A percentile compares a stretch with the other conserved stretches of the same genome.
These are phyloP conservation scores for Atkinsonella hypoxylon DNA, from an alignment of 2,329 filamentous ascomycete species.

Conservation along the genomic window DNA sequence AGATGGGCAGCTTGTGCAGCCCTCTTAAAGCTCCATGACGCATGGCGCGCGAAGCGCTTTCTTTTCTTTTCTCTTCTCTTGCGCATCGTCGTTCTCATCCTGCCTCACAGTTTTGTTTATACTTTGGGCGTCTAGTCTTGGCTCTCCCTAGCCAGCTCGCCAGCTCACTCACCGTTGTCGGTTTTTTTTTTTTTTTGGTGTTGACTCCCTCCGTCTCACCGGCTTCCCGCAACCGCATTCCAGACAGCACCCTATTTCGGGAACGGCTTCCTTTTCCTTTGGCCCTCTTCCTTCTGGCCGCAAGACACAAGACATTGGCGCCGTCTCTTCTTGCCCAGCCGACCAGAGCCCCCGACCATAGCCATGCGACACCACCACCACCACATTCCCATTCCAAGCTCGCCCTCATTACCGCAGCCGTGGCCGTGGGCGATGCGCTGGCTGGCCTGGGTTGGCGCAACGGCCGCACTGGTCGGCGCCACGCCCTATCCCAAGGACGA, in stretches of 20 bases:
- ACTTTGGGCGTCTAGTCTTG: background rate
- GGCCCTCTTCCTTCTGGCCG: background rate
- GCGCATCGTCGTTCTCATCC: background rate
- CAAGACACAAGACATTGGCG: constrained; percentile 1
- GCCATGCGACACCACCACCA: background rate
- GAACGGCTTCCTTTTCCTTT: background rate
- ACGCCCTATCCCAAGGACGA: constrained; percentile 38
- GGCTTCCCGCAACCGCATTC: constrained; percentile 7
- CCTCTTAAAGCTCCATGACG: constrained; percentile 4
- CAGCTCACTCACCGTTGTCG: background rate
- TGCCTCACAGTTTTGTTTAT: background rate
- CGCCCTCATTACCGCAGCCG: constrained; percentile 2
- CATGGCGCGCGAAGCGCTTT: background rate
- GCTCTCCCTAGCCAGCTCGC: background rate
- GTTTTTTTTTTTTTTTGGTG: too few relatives aligned
- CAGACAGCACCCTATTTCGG: background rate
- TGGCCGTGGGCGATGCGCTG: constrained; percentile 1
- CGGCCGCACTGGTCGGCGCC: constrained; percentile 22
- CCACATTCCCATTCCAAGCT: background rate
- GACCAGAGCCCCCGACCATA: too few relatives aligned
- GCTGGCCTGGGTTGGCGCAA: constrained; percentile 25
- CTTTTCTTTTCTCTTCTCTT: background rate
- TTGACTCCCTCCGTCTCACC: background rate
- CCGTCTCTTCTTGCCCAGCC: background rate
- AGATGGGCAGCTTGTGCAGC: constrained; percentile 1